Percentiles rank a stretch among this genome's conserved stretches.
Conservation (phyloP, 2,329 filamentous ascomycete genomes). For the Calonectria hawksworthii region DNA sequence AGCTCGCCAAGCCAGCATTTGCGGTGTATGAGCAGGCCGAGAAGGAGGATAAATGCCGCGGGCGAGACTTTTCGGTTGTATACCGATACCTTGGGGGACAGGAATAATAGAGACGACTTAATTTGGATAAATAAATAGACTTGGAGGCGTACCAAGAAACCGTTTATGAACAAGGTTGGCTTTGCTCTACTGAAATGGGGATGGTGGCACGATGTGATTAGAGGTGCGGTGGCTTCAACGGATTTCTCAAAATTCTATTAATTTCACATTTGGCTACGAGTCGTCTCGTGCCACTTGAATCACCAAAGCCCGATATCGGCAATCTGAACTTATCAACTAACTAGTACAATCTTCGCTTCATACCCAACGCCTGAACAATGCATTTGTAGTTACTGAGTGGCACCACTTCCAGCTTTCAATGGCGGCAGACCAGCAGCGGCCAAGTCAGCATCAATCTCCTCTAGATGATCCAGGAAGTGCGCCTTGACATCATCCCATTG, state of each 20-base stretch:
- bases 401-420: neutral
- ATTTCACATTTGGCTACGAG: neutral
- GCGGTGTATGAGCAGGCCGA: conserved; percentile 79
- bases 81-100: conserved; percentile 78
- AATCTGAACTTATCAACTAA: neutral
- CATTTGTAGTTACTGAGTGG: neutral
- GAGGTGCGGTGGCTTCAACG: neutral
- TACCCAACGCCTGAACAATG: neutral
- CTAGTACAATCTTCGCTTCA: neutral
- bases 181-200: neutral
- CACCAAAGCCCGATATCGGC: neutral
- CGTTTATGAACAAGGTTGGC: too few species aligned
- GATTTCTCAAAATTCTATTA: neutral
- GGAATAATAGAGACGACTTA: conserved; percentile 48
- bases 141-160: neutral
- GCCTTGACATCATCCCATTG: conserved; percentile 23
- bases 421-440: conserved; percentile 13
- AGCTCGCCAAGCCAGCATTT: conserved; percentile 73
- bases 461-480: conserved; percentile 20
- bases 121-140: neutral
- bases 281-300: neutral
- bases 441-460: conserved; percentile 19
- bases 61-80: conserved; percentile 85
- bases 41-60: conserved; percentile 71
- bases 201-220: neutral